Conservation (phyloP, 495 filamentous ascomycete genomes). For the Melanomma pulvis-pyrius region DNA sequence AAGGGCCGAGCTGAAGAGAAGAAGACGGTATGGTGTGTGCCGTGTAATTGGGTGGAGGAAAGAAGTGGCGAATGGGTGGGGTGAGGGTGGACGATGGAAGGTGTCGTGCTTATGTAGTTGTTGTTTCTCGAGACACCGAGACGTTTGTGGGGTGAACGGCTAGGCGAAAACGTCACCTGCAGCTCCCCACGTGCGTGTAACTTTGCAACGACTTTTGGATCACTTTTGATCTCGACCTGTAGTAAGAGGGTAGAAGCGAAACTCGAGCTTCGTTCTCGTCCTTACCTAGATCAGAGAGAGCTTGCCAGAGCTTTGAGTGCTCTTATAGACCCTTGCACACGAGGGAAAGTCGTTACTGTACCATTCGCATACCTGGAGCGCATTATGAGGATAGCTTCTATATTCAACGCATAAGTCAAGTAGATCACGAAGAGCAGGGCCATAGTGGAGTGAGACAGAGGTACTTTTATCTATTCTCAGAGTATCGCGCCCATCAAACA, state of each 20-base stretch:
- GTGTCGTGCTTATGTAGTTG: background rate
- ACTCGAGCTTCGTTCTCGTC: background rate
- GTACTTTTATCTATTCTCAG: slow-evolving; percentile 22
- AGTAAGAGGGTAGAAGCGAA: background rate
- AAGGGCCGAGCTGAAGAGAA: background rate
- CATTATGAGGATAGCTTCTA: background rate
- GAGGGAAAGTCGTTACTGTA: too few relatives aligned
- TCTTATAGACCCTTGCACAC: background rate
- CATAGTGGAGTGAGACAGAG: background rate
- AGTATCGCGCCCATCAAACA: slow-evolving; percentile 1
- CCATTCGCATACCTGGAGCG: background rate
- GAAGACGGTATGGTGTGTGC: background rate
- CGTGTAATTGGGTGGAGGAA: background rate
- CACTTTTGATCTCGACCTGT: background rate
- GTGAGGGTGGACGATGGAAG: background rate
- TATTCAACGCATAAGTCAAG: background rate
- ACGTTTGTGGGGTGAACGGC: slow-evolving; percentile 22
- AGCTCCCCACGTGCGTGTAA: slow-evolving; percentile 6
- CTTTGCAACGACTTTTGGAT: background rate
- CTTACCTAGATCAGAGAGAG: background rate
- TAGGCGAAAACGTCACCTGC: slow-evolving; percentile 11
- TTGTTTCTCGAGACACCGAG: background rate
- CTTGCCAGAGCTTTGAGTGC: background rate
- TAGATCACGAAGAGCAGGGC: too few relatives aligned
- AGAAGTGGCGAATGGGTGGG: background rate